These are phyloP conservation scores for Lithohypha guttulata DNA, from an alignment of 2,329 filamentous ascomycete genomes.

Conservation along the genomic window DNA sequence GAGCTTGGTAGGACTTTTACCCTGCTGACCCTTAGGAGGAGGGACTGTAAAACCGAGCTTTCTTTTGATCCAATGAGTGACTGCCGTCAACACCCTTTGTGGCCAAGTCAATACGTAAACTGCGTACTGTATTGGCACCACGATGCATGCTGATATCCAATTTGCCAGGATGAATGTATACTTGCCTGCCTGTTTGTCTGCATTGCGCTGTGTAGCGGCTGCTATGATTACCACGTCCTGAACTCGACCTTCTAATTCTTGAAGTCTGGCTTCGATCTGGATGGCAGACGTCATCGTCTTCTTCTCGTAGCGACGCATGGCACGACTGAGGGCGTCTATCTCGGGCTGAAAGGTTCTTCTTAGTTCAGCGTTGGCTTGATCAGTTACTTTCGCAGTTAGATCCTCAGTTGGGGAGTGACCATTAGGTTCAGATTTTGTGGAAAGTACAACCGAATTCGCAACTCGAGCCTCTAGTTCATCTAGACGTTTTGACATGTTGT, in stretches of 20 bases:
- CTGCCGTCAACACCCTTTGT: conserved; percentile 16
- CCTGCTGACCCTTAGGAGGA: neutral
- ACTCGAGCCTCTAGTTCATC: conserved; percentile 56
- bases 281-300: conserved; percentile 63
- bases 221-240: conserved; percentile 73
- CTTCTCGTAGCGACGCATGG: conserved; percentile 85
- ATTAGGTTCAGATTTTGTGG: conserved; percentile 20
- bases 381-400: conserved; percentile 22
- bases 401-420: conserved; percentile 29
- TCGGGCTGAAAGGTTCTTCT: conserved; percentile 63
- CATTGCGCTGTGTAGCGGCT: conserved; percentile 48
- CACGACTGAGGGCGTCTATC: conserved; percentile 76
- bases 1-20: neutral
- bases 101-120: conserved; percentile 27
- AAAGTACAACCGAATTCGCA: conserved; percentile 25
- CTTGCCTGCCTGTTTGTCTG: conserved; percentile 19
- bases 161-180: conserved; percentile 27
- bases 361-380: conserved; percentile 43
- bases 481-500: conserved; percentile 54
- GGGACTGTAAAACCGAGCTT: neutral
- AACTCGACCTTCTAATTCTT: conserved; percentile 58
- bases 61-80: neutral
- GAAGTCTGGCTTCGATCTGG: conserved; percentile 65
- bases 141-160: conserved; percentile 27
- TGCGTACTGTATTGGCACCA: conserved; percentile 28